Base-by-base conservation (phyloP, 164 flowering plant genomes). In the Stephania japonica region DNA sequence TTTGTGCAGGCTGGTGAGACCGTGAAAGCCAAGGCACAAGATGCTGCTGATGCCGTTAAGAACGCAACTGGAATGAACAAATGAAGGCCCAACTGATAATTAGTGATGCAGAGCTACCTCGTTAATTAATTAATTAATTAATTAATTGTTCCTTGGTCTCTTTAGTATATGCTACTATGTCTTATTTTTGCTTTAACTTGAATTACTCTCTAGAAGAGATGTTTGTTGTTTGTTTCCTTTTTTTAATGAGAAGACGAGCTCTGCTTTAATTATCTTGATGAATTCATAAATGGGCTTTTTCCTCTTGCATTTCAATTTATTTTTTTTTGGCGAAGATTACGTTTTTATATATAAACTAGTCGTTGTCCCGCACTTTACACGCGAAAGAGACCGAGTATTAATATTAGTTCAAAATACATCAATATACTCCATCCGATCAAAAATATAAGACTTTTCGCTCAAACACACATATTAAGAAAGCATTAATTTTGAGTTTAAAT, bases 1-100 rank as follows among this genome's bases (percentile, higher is more conserved):
- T 63, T 26, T 32, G 65, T 70, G 44, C 44, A 85, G 89, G 76
- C 82, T 71, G 85, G 87, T 21, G 74, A 80, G 72, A 81, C 75
- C 32, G 71, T 83, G 78, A 72, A 68, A 75, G 82, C 70, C 7
- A 85, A 78, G 77, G 85, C 89, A 74, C 76, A 77, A 27, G 84
- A 75, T 0, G 87, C 86, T 19, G 78, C 77, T 69, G 85, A 86
- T 47, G 71, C 86, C 41, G 84, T 70, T 14, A 86, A 83, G 81
- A 62, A 79, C 14, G 76, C 80, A 27, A 67, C 79, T 26, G 87
- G 89, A 18, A 75, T 79, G 72, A 80, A 83, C 77, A 86, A 86
- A 62, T 83, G 81, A 84, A 71, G 64, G 23, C 7, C 38, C 53
- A 47, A 47, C 14, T 32, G 38, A 32, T 32, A 32, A 19, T 53